Conservation (phyloP, 192 early-diverging fungal species). For the Gryganskiella cystojenkinii region DNA sequence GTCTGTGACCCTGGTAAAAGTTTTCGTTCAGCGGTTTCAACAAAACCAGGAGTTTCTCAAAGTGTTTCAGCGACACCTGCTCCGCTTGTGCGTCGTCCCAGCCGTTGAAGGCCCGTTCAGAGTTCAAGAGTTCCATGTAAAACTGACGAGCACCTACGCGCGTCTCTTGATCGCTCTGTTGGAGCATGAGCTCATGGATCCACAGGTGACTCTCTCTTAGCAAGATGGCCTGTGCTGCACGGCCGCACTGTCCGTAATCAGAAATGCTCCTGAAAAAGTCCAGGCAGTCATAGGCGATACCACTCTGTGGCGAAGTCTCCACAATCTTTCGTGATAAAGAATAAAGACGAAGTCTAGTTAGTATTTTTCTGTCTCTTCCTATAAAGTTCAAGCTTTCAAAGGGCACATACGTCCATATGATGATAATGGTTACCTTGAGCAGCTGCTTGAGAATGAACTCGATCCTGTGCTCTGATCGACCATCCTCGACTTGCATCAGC, state of each 20-base stretch:
- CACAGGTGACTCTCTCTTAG: constrained; percentile 21
- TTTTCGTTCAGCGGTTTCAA: constrained; percentile 22
- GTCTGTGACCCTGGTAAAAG: constrained; percentile 16
- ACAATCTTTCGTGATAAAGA: constrained; percentile 18
- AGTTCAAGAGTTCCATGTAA: constrained; percentile 46
- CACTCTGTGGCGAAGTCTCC: constrained; percentile 31
- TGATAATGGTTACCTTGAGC: constrained; percentile 35
- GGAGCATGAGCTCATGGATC: constrained; percentile 35
- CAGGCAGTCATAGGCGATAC: constrained; percentile 32
- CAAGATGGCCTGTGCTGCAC: constrained; percentile 29
- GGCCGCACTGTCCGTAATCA: constrained; percentile 43
- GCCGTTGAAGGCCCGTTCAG: constrained; percentile 46
- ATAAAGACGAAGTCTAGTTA: neutral
- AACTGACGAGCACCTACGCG: constrained; percentile 31
- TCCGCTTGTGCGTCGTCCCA: constrained; percentile 39
- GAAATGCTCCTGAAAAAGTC: constrained; percentile 44
- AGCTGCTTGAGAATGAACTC: constrained; percentile 30
- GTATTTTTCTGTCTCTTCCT: neutral
- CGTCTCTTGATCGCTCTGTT: constrained; percentile 28
- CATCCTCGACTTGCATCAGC: constrained; percentile 23
- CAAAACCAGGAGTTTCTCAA: constrained; percentile 20
- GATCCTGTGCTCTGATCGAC: constrained; percentile 13
- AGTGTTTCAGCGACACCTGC: constrained; percentile 10
- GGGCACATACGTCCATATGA: too few species aligned
- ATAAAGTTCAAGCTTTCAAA: neutral